These are phyloP conservation scores for Tranzscheliella williamsii DNA, from an alignment of 1,284 basidiomycete species.

Conservation along the genomic window DNA sequence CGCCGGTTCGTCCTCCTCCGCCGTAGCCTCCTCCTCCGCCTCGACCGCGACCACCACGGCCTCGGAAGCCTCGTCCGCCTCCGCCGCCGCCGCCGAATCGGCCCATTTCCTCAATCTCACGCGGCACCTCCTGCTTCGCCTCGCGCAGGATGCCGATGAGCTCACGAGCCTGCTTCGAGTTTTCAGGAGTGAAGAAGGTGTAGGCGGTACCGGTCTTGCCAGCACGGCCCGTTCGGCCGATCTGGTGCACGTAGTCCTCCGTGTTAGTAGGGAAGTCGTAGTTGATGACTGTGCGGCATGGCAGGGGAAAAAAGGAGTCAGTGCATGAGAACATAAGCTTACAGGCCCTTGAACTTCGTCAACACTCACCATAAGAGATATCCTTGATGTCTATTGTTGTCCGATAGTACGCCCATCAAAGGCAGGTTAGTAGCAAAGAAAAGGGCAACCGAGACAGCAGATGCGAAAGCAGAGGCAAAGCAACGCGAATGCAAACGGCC, in stretches of 20 bases:
- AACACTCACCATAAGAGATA: conserved; percentile 84
- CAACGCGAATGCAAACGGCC: too few relatives aligned
- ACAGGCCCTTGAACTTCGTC: too few relatives aligned
- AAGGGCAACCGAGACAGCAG: too few relatives aligned
- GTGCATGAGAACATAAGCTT: too few relatives aligned
- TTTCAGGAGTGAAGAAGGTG: conserved; percentile 85
- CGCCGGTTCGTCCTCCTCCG: conserved; percentile 46
- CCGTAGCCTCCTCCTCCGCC: conserved; percentile 36
- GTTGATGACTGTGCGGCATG: conserved; percentile 64
- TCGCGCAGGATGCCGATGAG: conserved; percentile 85
- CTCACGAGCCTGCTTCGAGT: conserved; percentile 90
- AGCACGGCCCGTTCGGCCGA: conserved; percentile 75
- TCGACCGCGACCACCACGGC: conserved; percentile 48
- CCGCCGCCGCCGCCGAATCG: conserved; percentile 69
- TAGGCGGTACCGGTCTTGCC: conserved; percentile 80
- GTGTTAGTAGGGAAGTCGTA: conserved; percentile 97
- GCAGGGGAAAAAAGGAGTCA: neutral
- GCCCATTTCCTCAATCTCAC: conserved; percentile 89
- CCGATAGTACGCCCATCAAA: neutral
- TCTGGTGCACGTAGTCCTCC: conserved; percentile 91
- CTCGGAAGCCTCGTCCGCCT: conserved; percentile 42
- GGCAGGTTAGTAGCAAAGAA: conserved; percentile 24
- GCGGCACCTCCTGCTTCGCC: conserved; percentile 83
- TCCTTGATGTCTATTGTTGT: conserved; percentile 81
- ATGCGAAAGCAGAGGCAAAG: neutral